phyloP scores from a whole-genome alignment of 257 asterid species.

The Orobanche coerulescens region DNA sequence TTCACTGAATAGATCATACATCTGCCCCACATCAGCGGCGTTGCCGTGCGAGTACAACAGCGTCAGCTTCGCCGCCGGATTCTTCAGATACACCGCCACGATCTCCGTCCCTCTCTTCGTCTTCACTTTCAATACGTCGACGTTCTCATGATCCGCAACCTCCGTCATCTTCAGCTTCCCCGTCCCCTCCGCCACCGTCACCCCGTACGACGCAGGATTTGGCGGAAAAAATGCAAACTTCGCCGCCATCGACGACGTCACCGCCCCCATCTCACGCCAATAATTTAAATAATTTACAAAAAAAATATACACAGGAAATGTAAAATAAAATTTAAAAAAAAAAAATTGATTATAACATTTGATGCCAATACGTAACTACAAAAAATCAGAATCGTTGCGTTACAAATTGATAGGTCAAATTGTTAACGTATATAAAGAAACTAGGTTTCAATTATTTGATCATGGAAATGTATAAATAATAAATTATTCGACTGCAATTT shows the following conservation, averaged over 20 bases:
- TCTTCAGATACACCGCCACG: constrained; percentile 69
- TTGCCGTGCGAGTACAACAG: constrained; percentile 88
- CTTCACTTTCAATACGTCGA: constrained; percentile 70
- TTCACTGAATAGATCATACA: constrained; percentile 79
- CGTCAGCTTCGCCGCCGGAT: constrained; percentile 72
- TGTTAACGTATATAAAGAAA: constrained; percentile 9
- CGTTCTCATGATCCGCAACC: constrained; percentile 66
- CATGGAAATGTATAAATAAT: constrained; percentile 9
- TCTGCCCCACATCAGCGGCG: constrained; percentile 99
- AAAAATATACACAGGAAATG: neutral
- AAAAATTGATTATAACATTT: neutral
- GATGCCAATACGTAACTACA: neutral
- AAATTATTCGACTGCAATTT: constrained; percentile 17
- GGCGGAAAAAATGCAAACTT: constrained; percentile 95
- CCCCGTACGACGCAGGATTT: constrained; percentile 71
- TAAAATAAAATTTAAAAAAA: neutral
- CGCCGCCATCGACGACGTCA: constrained; percentile 93
- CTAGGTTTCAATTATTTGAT: constrained; percentile 27
- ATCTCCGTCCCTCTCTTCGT: constrained; percentile 74
- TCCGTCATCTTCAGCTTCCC: constrained; percentile 79
- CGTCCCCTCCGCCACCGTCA: constrained; percentile 42
- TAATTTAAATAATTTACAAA: neutral
- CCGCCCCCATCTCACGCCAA: constrained; percentile 65
- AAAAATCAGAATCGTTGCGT: constrained; percentile 16
- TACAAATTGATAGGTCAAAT: constrained; percentile 17